phyloP scores from a whole-genome alignment of 2,329 filamentous ascomycete genomes.

The Colletotrichum abscissum region DNA sequence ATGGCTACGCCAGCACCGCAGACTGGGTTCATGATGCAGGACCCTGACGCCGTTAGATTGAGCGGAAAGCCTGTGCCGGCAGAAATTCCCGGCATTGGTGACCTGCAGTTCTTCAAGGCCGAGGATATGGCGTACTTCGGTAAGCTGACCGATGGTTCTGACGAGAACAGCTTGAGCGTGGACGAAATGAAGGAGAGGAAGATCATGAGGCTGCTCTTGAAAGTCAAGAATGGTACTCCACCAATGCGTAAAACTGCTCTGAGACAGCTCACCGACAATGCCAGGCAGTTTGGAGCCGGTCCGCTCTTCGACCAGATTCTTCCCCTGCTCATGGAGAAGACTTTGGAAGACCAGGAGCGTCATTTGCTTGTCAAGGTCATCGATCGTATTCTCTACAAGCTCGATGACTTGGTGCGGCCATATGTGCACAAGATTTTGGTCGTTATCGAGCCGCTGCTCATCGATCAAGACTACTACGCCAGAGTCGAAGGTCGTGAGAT shows the following conservation, averaged over 20 bases:
- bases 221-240: conserved; percentile 99
- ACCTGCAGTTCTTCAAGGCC: conserved; percentile 97
- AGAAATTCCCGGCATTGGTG: conserved; percentile 94
- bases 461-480: conserved; percentile 99
- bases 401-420: conserved; percentile 94
- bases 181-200: conserved; percentile 98
- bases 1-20: conserved; percentile 80
- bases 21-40: conserved; percentile 96
- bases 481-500: conserved; percentile 98
- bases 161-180: conserved; percentile 91
- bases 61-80: conserved; percentile 93
- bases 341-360: conserved; percentile 95
- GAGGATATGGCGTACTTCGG: conserved; percentile 99
- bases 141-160: conserved; percentile 92
- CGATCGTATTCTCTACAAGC: conserved; percentile 97
- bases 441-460: conserved; percentile 98
- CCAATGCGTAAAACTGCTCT: conserved; percentile 99
- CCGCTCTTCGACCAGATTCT: conserved; percentile 97
- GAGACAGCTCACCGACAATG: conserved; percentile 97
- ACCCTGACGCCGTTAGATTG: conserved; percentile 84
- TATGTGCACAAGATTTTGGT: conserved; percentile 99
- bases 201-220: conserved; percentile 95
- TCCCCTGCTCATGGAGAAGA: conserved; percentile 97
- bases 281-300: conserved; percentile 92
- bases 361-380: conserved; percentile 99